A percentile compares a stretch with the other conserved stretches of the same genome.
Evolutionary conservation across 305 asterid species (phyloP).

Genomic region (Fraxinus dipetala): DNA sequence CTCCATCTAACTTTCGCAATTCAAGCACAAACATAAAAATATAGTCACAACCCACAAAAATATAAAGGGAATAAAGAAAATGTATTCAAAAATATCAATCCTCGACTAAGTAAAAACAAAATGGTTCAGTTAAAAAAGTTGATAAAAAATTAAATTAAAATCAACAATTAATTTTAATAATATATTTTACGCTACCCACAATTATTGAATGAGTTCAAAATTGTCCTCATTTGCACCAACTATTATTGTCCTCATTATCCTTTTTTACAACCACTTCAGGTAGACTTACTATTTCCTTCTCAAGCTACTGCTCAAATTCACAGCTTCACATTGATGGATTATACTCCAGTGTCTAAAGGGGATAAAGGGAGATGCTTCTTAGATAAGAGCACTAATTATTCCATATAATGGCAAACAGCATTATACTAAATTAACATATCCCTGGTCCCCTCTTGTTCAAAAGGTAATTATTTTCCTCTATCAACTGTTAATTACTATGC

Average conservation of each 20-base stretch:
- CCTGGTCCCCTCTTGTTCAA: conserved; percentile 43
- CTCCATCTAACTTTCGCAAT: not conserved
- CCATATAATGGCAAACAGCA: conserved; percentile 48
- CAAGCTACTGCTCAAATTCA: not conserved
- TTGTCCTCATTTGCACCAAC: not conserved
- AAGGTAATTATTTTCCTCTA: conserved; percentile 39
- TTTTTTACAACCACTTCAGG: not conserved
- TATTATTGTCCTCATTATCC: not conserved
- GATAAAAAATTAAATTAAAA: not conserved
- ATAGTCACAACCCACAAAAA: not conserved
- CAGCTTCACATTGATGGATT: conserved; percentile 5
- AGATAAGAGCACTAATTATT: conserved; percentile 23
- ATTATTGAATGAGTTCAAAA: not conserved
- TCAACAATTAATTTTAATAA: not conserved
- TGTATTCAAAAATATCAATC: not conserved
- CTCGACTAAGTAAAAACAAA: not conserved
- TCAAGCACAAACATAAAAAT: not conserved
- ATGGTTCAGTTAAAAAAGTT: not conserved
- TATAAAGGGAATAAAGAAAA: not conserved
- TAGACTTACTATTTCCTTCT: not conserved
- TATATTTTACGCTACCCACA: not conserved
- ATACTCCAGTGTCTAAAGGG: conserved; percentile 13
- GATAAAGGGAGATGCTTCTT: conserved; percentile 23
- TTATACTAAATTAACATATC: conserved; percentile 29
- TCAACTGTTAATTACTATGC: conserved; percentile 26